phyloP scores from a whole-genome alignment of 495 filamentous ascomycete species.

The Acidiella bohemica region DNA sequence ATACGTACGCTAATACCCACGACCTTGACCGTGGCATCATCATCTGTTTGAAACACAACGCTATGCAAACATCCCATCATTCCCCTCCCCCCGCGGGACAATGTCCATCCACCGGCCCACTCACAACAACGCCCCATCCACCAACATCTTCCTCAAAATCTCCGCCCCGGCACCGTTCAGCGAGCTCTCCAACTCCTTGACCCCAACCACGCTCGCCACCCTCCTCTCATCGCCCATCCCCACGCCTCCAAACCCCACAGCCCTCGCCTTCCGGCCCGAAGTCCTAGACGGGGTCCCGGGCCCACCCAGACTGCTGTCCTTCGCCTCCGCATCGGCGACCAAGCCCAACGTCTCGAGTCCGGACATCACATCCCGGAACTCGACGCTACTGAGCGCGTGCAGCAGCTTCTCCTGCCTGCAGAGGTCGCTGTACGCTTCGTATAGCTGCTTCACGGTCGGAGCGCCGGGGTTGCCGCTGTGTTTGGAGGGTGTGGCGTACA shows the following conservation, averaged over 20 bases:
- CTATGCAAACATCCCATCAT: too few relatives aligned
- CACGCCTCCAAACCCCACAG: conserved; percentile 23
- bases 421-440: conserved; percentile 60
- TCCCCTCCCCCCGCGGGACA: too few relatives aligned
- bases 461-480: conserved; percentile 34
- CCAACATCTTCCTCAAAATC: conserved; percentile 27
- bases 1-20: too few relatives aligned
- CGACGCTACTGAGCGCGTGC: conserved; percentile 71
- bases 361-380: conserved; percentile 88
- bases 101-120: background rate
- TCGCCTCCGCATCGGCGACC: conserved; percentile 57
- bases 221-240: conserved; percentile 26
- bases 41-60: too few relatives aligned
- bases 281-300: conserved; percentile 28
- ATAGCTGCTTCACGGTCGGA: conserved; percentile 66
- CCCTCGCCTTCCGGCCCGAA: conserved; percentile 25
- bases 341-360: conserved; percentile 76
- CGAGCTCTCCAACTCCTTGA: conserved; percentile 21
- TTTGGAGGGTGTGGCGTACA: conserved; percentile 46
- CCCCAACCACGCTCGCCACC: conserved; percentile 24
- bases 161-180: conserved; percentile 26
- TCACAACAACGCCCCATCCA: conserved; percentile 17
- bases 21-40: too few relatives aligned
- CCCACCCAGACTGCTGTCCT: conserved; percentile 23
- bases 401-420: conserved; percentile 75